Percentiles rank a stretch among this genome's conserved stretches.
Evolutionary conservation across 2,329 filamentous ascomycete genomes (phyloP).

Genomic region (Harringtonia lauricola): DNA sequence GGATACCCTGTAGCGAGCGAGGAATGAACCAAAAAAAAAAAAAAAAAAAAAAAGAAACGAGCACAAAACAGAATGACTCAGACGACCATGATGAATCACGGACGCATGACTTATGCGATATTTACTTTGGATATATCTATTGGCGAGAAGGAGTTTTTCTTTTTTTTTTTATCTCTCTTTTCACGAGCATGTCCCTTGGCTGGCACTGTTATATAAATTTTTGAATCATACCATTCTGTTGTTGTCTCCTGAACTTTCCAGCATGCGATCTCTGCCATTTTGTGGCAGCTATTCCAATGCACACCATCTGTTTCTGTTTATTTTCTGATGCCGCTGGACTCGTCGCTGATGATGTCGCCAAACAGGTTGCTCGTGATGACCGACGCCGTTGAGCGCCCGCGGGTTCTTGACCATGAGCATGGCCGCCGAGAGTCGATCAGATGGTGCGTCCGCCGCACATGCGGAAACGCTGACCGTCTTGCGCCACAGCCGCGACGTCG

Average conservation of each 20-base stretch:
- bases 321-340: slow-evolving; percentile 91
- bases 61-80: slow-evolving; percentile 48
- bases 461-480: slow-evolving; percentile 84
- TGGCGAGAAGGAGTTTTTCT: no score
- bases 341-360: slow-evolving; percentile 91
- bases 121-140: no score
- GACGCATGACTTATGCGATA: no score
- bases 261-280: no score
- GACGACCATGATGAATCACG: slow-evolving; percentile 56
- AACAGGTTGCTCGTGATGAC: slow-evolving; percentile 91
- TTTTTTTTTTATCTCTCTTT: no score
- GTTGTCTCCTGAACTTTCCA: no score
- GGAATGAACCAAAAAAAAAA: neutral
- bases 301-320: no score
- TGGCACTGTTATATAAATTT: no score
- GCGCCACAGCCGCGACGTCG: slow-evolving; percentile 81
- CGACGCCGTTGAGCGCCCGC: slow-evolving; percentile 72
- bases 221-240: no score
- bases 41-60: slow-evolving; percentile 27
- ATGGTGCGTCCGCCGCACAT: slow-evolving; percentile 75
- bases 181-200: no score
- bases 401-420: slow-evolving; percentile 98
- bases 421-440: slow-evolving; percentile 89
- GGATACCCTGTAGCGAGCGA: slow-evolving; percentile 6
- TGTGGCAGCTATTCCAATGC: no score